Percentiles rank a stretch among this genome's conserved stretches.
phyloP scores from a whole-genome alignment of 1,284 basidiomycete species.

The Meira miltonrushii region DNA sequence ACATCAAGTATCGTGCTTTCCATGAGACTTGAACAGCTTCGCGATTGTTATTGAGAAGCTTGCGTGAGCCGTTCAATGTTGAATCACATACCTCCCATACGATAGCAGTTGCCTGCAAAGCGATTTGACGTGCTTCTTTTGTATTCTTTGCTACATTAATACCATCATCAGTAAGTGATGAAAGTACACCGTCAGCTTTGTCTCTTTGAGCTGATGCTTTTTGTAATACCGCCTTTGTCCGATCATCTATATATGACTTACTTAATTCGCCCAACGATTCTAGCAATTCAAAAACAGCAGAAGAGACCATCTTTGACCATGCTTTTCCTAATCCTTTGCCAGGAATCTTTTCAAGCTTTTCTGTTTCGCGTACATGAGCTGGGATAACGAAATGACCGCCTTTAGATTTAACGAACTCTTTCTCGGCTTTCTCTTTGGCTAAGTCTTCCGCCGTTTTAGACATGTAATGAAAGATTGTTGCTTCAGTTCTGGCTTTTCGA shows the following conservation, averaged over 20 bases:
- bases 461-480: not conserved
- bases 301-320: not conserved
- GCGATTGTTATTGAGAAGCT: constrained; percentile 16
- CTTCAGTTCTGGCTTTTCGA: not conserved
- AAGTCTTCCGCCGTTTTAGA: not conserved
- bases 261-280: constrained; percentile 1
- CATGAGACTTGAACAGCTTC: constrained; percentile 11
- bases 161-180: too few species aligned
- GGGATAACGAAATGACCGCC: constrained; percentile 1
- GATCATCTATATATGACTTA: not conserved
- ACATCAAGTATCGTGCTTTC: too few species aligned
- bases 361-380: not conserved
- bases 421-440: not conserved
- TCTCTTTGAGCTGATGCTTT: not conserved
- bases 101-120: not conserved
- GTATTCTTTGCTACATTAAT: not conserved
- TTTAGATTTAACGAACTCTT: not conserved
- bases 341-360: not conserved
- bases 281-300: not conserved
- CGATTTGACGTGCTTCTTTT: not conserved
- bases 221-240: not conserved
- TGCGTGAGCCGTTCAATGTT: constrained; percentile 11
- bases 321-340: constrained; percentile 4
- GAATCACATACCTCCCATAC: constrained; percentile 17
- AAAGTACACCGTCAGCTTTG: not conserved